Evolutionary conservation across 1,284 basidiomycete genomes (phyloP).

Genomic region (Pseudozyma hubeiensis): DNA sequence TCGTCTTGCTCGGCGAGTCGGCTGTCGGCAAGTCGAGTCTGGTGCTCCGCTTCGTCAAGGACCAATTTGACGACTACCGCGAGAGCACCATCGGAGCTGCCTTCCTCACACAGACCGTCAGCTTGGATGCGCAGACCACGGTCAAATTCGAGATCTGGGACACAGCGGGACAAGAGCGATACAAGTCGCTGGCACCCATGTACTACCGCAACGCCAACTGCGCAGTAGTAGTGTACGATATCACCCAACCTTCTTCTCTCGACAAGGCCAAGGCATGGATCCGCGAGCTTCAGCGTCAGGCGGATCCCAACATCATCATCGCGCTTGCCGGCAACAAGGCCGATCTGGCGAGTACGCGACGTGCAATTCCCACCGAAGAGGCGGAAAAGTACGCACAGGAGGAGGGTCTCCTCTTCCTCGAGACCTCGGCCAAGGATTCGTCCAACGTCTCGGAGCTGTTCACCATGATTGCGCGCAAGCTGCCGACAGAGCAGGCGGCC

Average conservation of each 20-base stretch:
- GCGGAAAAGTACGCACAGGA: conserved; percentile 94
- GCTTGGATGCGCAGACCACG: conserved; percentile 85
- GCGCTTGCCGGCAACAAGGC: conserved; percentile 95
- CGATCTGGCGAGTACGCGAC: conserved; percentile 77
- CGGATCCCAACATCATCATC: conserved; percentile 85
- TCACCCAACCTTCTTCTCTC: conserved; percentile 73
- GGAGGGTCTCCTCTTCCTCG: conserved; percentile 93
- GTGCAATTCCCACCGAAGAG: conserved; percentile 61
- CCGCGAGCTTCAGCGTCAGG: conserved; percentile 93
- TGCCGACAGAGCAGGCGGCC: conserved; percentile 62
- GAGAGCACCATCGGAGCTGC: conserved; percentile 76
- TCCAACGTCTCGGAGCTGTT: conserved; percentile 84
- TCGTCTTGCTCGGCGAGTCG: conserved; percentile 78
- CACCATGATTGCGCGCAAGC: conserved; percentile 63
- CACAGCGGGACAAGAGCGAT: conserved; percentile 91
- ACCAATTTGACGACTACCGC: conserved; percentile 97
- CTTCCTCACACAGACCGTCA: conserved; percentile 94
- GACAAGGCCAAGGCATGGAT: conserved; percentile 98
- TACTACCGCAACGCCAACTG: conserved; percentile 69
- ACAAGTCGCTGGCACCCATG: conserved; percentile 71
- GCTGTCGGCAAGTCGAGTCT: conserved; percentile 97
- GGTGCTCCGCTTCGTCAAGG: conserved; percentile 93
- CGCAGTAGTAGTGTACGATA: conserved; percentile 67
- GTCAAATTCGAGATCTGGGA: conserved; percentile 96
- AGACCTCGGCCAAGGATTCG: conserved; percentile 94